Conservation (phyloP, 1,284 basidiomycete species). For the Ustanciosporium gigantosporum region DNA sequence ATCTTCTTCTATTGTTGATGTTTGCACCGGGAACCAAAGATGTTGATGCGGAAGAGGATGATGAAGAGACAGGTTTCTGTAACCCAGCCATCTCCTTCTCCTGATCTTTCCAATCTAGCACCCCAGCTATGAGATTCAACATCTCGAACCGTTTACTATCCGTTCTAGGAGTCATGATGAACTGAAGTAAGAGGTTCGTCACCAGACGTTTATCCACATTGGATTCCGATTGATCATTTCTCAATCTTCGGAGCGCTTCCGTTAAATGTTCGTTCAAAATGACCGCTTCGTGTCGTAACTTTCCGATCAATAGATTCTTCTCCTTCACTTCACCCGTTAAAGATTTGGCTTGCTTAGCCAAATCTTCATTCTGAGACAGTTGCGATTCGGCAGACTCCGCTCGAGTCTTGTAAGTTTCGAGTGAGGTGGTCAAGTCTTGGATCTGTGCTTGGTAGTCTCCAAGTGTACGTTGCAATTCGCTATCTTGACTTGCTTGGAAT, state of each 20-base stretch:
- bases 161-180: conserved; percentile 83
- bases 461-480: conserved; percentile 71
- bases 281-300: conserved; percentile 81
- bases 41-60: no score
- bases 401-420: conserved; percentile 82
- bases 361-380: not conserved
- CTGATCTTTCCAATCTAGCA: conserved; percentile 84
- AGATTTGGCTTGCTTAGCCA: conserved; percentile 2
- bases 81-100: conserved; percentile 90
- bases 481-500: conserved; percentile 76
- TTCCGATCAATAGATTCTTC: conserved; percentile 86
- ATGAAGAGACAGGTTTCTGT: conserved; percentile 62
- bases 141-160: conserved; percentile 97
- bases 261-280: conserved; percentile 95
- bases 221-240: conserved; percentile 79
- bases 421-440: conserved; percentile 70
- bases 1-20: not conserved
- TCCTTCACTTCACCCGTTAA: conserved; percentile 83
- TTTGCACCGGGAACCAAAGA: no score
- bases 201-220: conserved; percentile 90
- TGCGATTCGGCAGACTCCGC: conserved; percentile 77
- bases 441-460: conserved; percentile 79
- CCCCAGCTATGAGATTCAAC: conserved; percentile 81
- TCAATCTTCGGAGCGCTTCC: conserved; percentile 88
- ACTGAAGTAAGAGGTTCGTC: conserved; percentile 90